A percentile compares a stretch with the other conserved stretches of the same genome.
These are phyloP conservation scores for Botrytis tulipae DNA, from an alignment of 2,329 filamentous ascomycete species.

Conservation along the genomic window DNA sequence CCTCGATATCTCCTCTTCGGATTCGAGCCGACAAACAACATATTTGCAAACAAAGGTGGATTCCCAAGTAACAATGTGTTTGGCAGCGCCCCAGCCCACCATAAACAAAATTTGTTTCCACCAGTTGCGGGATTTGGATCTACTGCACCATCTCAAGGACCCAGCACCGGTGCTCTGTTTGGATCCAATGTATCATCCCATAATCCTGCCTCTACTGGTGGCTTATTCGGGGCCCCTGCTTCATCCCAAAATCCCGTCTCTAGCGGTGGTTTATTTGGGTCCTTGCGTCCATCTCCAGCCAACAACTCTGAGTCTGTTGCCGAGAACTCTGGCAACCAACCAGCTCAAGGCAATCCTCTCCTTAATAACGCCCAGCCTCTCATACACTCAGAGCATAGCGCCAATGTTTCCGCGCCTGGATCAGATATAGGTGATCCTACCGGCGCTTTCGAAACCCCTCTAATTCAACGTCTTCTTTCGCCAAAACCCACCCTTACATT, in stretches of 20 bases:
- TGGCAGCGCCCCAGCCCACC: neutral
- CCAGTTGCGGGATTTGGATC: neutral
- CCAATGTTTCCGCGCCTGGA: neutral
- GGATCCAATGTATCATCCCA: neutral
- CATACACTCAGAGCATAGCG: neutral
- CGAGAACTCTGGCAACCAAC: neutral
- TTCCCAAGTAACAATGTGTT: neutral
- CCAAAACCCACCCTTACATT: conserved; percentile 41
- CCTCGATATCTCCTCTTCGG: conserved; percentile 13
- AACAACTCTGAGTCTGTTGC: neutral
- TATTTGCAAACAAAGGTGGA: conserved; percentile 9
- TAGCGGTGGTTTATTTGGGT: neutral
- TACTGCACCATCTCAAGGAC: neutral
- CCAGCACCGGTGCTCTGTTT: neutral
- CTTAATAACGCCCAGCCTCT: neutral
- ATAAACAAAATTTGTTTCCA: conserved; percentile 3
- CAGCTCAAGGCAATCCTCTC: neutral
- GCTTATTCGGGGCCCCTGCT: neutral
- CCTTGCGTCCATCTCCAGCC: neutral
- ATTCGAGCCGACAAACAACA: neutral
- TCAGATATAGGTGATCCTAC: neutral
- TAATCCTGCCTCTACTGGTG: neutral
- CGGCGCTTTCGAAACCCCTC: neutral
- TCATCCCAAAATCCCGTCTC: neutral
- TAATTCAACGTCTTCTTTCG: conserved; percentile 16